A percentile compares a stretch with the other conserved stretches of the same genome.
Conservation (phyloP, 192 early-diverging fungal species). For the Backusella macrospora region DNA sequence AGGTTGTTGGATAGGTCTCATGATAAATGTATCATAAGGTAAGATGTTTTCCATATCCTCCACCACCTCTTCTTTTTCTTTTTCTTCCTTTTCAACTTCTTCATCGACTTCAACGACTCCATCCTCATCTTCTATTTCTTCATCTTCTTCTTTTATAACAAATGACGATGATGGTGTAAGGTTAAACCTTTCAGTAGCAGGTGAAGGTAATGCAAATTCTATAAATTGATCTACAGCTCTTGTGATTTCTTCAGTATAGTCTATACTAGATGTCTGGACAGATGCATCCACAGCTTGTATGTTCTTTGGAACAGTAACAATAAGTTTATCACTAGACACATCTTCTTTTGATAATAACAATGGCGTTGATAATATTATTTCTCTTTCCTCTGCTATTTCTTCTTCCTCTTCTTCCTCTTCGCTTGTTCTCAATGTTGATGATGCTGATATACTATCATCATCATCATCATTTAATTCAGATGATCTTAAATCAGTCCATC, state of each 20-base stretch:
- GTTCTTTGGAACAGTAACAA: neutral
- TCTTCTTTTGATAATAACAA: neutral
- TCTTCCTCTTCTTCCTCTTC: neutral
- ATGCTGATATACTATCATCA: neutral
- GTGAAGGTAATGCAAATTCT: neutral
- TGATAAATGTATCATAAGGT: neutral
- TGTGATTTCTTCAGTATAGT: constrained; percentile 7
- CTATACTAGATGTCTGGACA: neutral
- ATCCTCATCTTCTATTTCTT: neutral
- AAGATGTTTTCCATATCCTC: neutral
- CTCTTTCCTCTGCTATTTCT: neutral
- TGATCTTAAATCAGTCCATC: neutral
- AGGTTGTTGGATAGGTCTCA: neutral
- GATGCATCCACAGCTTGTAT: neutral
- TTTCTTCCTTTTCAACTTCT: neutral
- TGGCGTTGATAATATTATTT: neutral
- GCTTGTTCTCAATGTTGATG: too few relatives aligned
- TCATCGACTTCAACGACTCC: neutral
- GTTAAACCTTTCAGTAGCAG: neutral
- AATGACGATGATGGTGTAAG: neutral
- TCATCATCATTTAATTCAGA: neutral
- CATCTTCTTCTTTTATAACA: neutral
- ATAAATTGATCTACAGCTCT: neutral
- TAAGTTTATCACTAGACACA: neutral
- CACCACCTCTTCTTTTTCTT: neutral